These are phyloP conservation scores for Biscogniauxia mediterranea DNA, from an alignment of 2,329 filamentous ascomycete species.

Conservation along the genomic window DNA sequence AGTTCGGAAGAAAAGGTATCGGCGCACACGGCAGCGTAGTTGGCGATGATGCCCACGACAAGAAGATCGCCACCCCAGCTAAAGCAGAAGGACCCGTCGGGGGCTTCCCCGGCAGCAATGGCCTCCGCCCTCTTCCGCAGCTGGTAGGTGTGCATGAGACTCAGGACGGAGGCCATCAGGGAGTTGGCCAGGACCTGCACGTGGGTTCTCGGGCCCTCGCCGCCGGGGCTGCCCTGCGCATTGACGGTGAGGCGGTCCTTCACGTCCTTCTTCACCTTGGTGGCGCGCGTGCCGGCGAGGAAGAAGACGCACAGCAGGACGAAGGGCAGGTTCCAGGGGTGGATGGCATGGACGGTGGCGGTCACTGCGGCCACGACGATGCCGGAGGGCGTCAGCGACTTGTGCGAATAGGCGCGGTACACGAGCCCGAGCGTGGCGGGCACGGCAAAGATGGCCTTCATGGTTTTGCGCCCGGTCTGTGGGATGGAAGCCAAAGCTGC, in stretches of 20 bases:
- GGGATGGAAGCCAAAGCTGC: not conserved
- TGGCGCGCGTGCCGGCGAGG: constrained; percentile 76
- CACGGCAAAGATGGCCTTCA: constrained; percentile 58
- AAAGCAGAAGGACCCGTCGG: constrained; percentile 49
- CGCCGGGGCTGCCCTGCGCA: constrained; percentile 68
- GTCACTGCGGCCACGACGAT: constrained; percentile 71
- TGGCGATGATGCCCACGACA: constrained; percentile 66
- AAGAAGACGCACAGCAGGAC: constrained; percentile 82
- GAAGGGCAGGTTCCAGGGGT: constrained; percentile 94
- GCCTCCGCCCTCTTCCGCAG: constrained; percentile 47
- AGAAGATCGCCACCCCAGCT: constrained; percentile 62
- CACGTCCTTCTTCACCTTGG: constrained; percentile 83
- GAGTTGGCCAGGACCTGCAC: constrained; percentile 91
- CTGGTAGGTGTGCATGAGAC: constrained; percentile 59
- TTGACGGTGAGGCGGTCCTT: constrained; percentile 81
- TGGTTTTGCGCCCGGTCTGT: constrained; percentile 30
- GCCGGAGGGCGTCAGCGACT: constrained; percentile 76
- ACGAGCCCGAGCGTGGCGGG: constrained; percentile 60
- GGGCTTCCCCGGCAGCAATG: constrained; percentile 32
- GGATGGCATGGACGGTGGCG: constrained; percentile 78
- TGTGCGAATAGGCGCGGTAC: constrained; percentile 66
- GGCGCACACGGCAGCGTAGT: constrained; percentile 88
- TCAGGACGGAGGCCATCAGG: constrained; percentile 66
- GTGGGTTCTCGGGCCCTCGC: constrained; percentile 80
- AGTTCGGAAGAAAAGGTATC: constrained; percentile 96